Conservation (phyloP, 768 basidiomycete genomes). For the Trametes elegans region DNA sequence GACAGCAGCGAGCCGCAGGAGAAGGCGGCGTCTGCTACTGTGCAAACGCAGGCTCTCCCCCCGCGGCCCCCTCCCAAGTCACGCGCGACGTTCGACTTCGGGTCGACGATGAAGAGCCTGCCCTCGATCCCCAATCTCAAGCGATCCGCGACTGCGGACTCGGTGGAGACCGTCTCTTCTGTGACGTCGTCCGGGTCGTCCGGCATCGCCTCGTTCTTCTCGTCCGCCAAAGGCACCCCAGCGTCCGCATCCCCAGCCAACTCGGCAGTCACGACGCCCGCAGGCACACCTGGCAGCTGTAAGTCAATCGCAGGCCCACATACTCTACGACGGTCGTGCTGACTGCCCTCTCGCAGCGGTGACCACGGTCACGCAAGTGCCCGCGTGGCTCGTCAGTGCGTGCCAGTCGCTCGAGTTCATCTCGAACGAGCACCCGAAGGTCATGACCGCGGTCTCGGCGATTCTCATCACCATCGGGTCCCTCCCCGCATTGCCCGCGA, state of each 20-base stretch:
- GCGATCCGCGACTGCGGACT: conserved; percentile 25
- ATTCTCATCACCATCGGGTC: conserved; percentile 79
- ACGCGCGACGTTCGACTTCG: conserved; percentile 22
- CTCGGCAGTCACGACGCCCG: conserved; percentile 17
- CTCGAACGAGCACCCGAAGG: conserved; percentile 71
- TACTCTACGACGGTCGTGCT: neutral
- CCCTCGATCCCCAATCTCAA: conserved; percentile 27
- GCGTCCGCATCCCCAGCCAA: conserved; percentile 9
- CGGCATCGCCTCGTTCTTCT: conserved; percentile 14
- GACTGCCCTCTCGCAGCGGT: conserved; percentile 27
- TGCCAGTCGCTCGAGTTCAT: conserved; percentile 74
- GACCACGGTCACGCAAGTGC: conserved; percentile 56
- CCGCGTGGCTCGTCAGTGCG: conserved; percentile 76
- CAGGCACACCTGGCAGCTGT: conserved; percentile 22
- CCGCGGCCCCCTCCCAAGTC: conserved; percentile 21
- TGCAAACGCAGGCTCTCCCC: neutral
- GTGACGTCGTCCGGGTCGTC: conserved; percentile 15
- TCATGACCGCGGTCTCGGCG: conserved; percentile 70
- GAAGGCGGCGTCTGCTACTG: neutral
- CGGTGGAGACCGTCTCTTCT: conserved; percentile 25
- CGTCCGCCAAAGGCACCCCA: conserved; percentile 14
- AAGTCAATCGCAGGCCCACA: neutral
- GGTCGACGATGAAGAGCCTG: conserved; percentile 23
- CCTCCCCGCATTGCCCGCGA: conserved; percentile 67
- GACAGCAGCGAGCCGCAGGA: conserved; percentile 45